These are phyloP conservation scores for Poterioochromonas sp. DNA, from an alignment of 352 stramenopile genomes.

Conservation along the genomic window DNA sequence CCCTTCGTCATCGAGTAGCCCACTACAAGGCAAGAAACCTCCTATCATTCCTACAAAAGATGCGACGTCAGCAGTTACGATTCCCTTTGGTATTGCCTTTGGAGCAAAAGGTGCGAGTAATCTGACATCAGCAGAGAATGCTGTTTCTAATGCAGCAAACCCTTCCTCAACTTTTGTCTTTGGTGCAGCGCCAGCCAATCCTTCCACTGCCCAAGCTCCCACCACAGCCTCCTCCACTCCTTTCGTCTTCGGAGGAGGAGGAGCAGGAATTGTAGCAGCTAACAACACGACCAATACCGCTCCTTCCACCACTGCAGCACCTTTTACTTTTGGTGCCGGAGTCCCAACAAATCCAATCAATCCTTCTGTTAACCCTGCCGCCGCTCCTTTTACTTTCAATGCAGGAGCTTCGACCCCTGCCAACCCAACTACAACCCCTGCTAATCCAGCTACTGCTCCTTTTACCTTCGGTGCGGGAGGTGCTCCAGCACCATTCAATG, in stretches of 20 bases:
- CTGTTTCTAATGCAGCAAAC: background rate
- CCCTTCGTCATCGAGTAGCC: too few species aligned
- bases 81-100: background rate
- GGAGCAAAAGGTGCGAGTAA: too few species aligned
- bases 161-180: background rate
- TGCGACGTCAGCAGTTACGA: too few species aligned
- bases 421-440: background rate
- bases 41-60: too few species aligned
- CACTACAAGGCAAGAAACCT: too few species aligned
- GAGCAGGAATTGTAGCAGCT: background rate
- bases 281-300: background rate
- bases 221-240: too few species aligned
- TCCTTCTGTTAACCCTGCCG: background rate
- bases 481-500: background rate
- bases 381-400: background rate
- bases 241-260: too few species aligned
- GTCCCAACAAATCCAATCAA: background rate
- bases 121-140: background rate
- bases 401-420: background rate
- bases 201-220: background rate
- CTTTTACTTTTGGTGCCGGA: background rate
- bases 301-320: background rate
- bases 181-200: background rate
- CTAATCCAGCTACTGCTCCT: background rate
- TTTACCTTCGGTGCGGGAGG: background rate